These are phyloP conservation scores for Fusarium anthophilum DNA, from an alignment of 2,329 filamentous ascomycete species.

Conservation along the genomic window DNA sequence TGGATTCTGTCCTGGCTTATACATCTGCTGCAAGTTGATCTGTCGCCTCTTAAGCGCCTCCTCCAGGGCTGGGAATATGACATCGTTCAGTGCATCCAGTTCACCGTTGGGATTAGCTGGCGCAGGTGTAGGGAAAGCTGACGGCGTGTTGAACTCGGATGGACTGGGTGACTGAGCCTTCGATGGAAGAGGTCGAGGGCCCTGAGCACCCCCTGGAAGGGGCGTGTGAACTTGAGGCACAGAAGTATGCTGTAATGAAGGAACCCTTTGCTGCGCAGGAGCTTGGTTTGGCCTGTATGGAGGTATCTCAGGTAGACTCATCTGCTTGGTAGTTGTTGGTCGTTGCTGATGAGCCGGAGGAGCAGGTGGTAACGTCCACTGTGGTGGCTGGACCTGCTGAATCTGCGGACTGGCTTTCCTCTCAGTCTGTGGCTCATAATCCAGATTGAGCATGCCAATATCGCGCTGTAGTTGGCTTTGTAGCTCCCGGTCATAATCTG, in stretches of 20 bases:
- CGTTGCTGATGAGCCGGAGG: slow-evolving; percentile 50
- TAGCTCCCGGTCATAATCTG: slow-evolving; percentile 68
- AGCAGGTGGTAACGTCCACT: slow-evolving; percentile 39
- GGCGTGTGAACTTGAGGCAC: slow-evolving; percentile 36
- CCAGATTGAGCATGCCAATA: slow-evolving; percentile 65
- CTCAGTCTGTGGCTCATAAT: slow-evolving; percentile 34
- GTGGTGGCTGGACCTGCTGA: slow-evolving; percentile 17
- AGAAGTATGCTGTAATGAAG: slow-evolving; percentile 42
- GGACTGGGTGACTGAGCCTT: slow-evolving; percentile 46
- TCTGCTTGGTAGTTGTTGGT: slow-evolving; percentile 53
- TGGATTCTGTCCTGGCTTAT: slow-evolving; percentile 52
- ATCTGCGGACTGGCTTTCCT: slow-evolving; percentile 16
- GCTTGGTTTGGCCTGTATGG: slow-evolving; percentile 58
- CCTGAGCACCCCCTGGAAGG: slow-evolving; percentile 28
- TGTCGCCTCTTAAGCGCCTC: slow-evolving; percentile 86
- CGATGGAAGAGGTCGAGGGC: slow-evolving; percentile 41
- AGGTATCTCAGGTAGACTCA: slow-evolving; percentile 64
- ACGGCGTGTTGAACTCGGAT: slow-evolving; percentile 50
- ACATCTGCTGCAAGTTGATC: slow-evolving; percentile 65
- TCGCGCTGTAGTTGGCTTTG: slow-evolving; percentile 72
- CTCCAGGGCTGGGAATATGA: slow-evolving; percentile 92
- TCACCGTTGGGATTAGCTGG: slow-evolving; percentile 71
- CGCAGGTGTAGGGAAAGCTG: slow-evolving; percentile 65
- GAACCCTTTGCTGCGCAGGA: slow-evolving; percentile 43
- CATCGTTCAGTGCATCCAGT: slow-evolving; percentile 86